phyloP scores from a whole-genome alignment of 352 stramenopile species.

The Phytophthora foliorum region DNA sequence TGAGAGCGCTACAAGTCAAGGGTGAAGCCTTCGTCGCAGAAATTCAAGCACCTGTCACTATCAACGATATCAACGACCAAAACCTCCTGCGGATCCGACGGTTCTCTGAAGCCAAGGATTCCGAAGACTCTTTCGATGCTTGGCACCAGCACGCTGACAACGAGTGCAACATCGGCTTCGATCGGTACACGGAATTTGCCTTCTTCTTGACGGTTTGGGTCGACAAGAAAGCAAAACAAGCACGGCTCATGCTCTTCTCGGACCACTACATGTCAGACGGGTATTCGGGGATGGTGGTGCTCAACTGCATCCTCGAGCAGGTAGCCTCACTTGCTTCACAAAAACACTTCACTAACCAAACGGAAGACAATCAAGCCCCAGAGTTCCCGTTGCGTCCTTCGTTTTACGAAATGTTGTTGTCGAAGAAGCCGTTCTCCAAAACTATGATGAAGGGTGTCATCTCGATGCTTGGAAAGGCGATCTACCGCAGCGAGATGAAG shows the following conservation, averaged over 20 bases:
- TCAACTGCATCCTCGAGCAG: constrained; percentile 50
- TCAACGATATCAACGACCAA: constrained; percentile 25
- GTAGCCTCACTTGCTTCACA: constrained; percentile 18
- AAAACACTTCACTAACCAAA: background rate
- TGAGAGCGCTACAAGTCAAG: constrained; percentile 46
- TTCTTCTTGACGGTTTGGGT: constrained; percentile 48
- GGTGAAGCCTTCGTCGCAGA: constrained; percentile 37
- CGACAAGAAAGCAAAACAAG: constrained; percentile 12
- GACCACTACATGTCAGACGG: constrained; percentile 62
- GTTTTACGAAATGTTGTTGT: constrained; percentile 44
- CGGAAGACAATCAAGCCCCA: background rate
- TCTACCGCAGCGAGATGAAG: constrained; percentile 23
- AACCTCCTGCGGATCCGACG: constrained; percentile 27
- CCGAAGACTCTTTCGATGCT: background rate
- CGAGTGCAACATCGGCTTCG: constrained; percentile 39
- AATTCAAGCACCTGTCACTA: constrained; percentile 34
- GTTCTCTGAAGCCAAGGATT: constrained; percentile 1
- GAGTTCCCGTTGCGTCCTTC: constrained; percentile 34
- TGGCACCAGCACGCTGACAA: constrained; percentile 37
- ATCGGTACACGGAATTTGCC: constrained; percentile 47
- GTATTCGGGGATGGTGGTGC: constrained; percentile 41
- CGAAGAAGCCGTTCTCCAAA: constrained; percentile 26
- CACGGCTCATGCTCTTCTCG: constrained; percentile 52
- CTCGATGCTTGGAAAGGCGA: constrained; percentile 16
- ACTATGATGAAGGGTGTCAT: constrained; percentile 27